Evolutionary conservation across 257 asterid species (phyloP), one percentile per base, ranked within the genome.

Genomic region (Nicotiana attenuata): DNA sequence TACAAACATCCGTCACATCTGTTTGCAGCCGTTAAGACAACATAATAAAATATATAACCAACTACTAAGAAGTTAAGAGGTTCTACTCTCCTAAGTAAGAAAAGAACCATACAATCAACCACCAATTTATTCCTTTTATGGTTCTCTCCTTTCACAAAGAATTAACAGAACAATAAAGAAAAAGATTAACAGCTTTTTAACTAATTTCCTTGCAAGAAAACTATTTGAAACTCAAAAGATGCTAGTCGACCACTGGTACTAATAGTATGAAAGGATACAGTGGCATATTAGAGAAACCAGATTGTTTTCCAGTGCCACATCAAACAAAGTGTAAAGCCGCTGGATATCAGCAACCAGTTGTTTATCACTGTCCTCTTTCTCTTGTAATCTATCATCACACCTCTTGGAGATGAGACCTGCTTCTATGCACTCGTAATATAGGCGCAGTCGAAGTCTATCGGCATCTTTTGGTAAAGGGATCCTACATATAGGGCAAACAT

Each of bases 1-100:
- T 96, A 84, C 99, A 96, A 78, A 94, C 99, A 90, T 94, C 97
- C 52, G 92, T 90, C 82, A 94, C 92, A 91, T 96, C 99, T 96
- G 91, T 81, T 75, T 15, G 78, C 86, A 82, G 81, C 77, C n/a
- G 82, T 92, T 90, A 92, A 96, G 97, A 86, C 82, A 86, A 81
- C 64, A 50, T 69, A 85, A 67, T 20, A 77, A 55, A 71, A 41
- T 4, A 79, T 26, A 22, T 47, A 80, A 41, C 82, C 80, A 75
- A 38, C 63, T 73, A 24, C 41, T 1, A 73, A 47, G 41, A 73
- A 73, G 61, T 73, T 14, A 73, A 47, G 78, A 22, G 61, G 78
- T 15, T 45, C 2, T 14, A 50, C 14, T 73, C 26, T 73, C 61
- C 26, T 24, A 73, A 47, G 38, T 7, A 71, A 71, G 13, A 45